A percentile compares a stretch with the other conserved stretches of the same genome.
Conservation (phyloP, 1,284 basidiomycete genomes). For the Coniophora puteana region DNA sequence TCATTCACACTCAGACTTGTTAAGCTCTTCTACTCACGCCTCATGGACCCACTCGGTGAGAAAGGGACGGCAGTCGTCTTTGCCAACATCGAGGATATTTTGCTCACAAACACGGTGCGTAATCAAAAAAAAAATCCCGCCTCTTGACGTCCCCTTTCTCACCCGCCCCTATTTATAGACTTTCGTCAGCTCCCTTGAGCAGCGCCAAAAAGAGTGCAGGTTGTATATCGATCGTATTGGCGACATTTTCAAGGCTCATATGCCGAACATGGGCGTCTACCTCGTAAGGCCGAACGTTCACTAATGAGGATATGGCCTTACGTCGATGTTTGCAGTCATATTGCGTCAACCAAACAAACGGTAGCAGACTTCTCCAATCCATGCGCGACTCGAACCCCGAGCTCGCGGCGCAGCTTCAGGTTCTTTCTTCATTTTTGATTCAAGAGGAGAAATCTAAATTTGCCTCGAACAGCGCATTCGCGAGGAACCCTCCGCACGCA, state of each 20-base stretch:
- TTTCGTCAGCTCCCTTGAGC: constrained; percentile 84
- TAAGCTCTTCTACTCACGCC: constrained; percentile 78
- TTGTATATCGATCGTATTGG: constrained; percentile 88
- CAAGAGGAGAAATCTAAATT: not conserved
- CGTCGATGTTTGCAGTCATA: constrained; percentile 62
- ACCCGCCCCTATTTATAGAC: constrained; percentile 38
- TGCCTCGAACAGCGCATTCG: constrained; percentile 51
- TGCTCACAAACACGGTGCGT: constrained; percentile 80
- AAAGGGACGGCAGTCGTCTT: constrained; percentile 86
- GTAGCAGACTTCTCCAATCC: constrained; percentile 76
- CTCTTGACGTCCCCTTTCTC: constrained; percentile 7
- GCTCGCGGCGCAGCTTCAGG: constrained; percentile 68
- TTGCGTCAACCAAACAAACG: constrained; percentile 85
- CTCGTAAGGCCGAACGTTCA: constrained; percentile 46
- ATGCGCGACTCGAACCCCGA: constrained; percentile 66
- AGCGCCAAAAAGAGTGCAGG: constrained; percentile 86
- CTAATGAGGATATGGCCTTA: not conserved
- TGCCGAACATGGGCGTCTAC: constrained; percentile 77
- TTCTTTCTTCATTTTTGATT: constrained; percentile 24
- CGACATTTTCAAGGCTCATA: constrained; percentile 76
- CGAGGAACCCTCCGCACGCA: constrained; percentile 74
- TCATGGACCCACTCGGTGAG: constrained; percentile 71
- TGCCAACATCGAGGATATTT: constrained; percentile 89
- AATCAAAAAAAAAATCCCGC: too few species aligned
- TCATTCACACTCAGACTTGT: constrained; percentile 3